These are phyloP conservation scores for Chimonanthus salicifolius DNA, from an alignment of 164 flowering plant species.

Conservation along the genomic window DNA sequence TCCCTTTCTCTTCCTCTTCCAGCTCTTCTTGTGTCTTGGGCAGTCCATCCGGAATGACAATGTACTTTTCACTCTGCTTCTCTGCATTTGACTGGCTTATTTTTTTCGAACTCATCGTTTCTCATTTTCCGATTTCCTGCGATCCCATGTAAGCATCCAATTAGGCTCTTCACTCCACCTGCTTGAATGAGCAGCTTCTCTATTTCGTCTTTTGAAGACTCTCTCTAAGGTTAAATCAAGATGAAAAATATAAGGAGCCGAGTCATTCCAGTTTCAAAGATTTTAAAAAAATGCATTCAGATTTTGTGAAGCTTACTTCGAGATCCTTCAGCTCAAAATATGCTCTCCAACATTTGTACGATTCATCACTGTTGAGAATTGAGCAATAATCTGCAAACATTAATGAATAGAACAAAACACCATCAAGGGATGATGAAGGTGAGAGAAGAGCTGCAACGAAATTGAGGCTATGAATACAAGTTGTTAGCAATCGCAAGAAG, in stretches of 20 bases:
- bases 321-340: constrained; percentile 83
- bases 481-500: neutral
- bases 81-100: constrained; percentile 9
- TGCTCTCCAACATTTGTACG: constrained; percentile 78
- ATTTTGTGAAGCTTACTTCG: constrained; percentile 42
- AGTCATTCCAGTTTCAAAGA: neutral
- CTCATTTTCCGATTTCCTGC: constrained; percentile 29
- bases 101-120: constrained; percentile 8
- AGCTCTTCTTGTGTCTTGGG: constrained; percentile 63
- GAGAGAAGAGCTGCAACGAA: no score
- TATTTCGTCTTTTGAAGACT: constrained; percentile 51
- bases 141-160: constrained; percentile 55
- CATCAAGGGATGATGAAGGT: no score
- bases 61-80: constrained; percentile 12
- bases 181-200: constrained; percentile 56
- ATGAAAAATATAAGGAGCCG: neutral
- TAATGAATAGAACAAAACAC: neutral
- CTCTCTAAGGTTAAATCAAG: constrained; percentile 32
- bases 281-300: neutral
- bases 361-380: constrained; percentile 76
- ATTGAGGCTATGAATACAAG: neutral
- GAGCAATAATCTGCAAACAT: constrained; percentile 68
- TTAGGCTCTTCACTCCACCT: constrained; percentile 57
- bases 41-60: constrained; percentile 73
- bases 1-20: constrained; percentile 72